Evolutionary conservation across 1,139 yeast genomes (phyloP), one percentile per base, ranked within the genome.

Genomic region (Nematodospora anomalae): DNA sequence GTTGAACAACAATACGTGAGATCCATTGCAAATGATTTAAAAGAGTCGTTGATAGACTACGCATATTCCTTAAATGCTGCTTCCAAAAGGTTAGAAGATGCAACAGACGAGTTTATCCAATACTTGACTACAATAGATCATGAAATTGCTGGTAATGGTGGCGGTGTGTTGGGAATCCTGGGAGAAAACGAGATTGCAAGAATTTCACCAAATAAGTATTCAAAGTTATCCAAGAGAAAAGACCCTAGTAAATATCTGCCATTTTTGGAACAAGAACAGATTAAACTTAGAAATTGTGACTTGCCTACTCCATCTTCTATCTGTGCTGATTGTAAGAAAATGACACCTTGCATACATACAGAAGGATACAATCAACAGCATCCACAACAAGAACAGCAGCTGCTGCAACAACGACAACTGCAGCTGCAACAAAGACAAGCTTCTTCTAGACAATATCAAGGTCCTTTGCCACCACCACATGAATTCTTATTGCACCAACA

Each of bases 1-100:
- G 72, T 75, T 6, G 74, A 72, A 42, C 67, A 64, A 24, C 84
- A 79, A 48, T 64, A 69, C 35, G 58, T 64, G 6, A 62, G 78
- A 36, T 62, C 80, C 0, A 67, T 79, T 13, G 60, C 66, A 26
- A 62, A 55, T 14, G 70, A 69, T 8, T 60, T 79, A 43, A 72
- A 64, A 41, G 69, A 66, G 11, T 53, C 78, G 1, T 52, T 76
- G 6, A 51, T 58, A 13, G 78, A 75, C 31, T 77, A 72, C 45
- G 54, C 64, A 18, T 39, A 55, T 18, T 53, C 67, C 16, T 49
- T 75, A 27, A 68, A 65, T 42, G 49, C 56, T n/a, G 50, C 60
- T 8, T 58, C 72, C 3, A 38, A 50, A 3, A 58, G 53, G 27
- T 50, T 57, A 20, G 58, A 55, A 31, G 64, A 59, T 3, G 54